Evolutionary conservation across 441 rosid genomes (phyloP).

Genomic region (Euphorbia celastroides): DNA sequence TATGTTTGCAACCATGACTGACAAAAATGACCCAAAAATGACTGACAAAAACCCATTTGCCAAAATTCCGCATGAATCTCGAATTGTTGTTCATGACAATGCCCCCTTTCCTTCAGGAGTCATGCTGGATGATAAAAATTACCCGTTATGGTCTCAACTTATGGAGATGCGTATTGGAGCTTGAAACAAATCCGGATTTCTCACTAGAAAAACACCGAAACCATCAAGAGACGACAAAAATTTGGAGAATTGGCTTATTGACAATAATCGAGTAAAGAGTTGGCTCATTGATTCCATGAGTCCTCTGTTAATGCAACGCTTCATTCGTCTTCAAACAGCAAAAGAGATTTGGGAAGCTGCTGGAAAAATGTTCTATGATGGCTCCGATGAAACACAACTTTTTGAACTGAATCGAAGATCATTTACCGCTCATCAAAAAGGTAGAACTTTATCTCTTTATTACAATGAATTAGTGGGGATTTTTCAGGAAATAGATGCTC

Average conservation of each 20-base stretch:
- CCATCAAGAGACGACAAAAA: neutral
- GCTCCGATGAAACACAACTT: neutral
- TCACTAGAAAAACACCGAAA: neutral
- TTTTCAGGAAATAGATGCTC: constrained; percentile 9
- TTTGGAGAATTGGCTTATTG: constrained; percentile 1
- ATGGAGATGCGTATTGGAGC: constrained; percentile 15
- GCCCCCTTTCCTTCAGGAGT: neutral
- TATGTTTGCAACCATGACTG: neutral
- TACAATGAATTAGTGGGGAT: constrained; percentile 11
- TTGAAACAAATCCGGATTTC: constrained; percentile 5
- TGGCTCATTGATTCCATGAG: constrained; percentile 13
- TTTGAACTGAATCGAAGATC: constrained; percentile 9
- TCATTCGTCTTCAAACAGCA: neutral
- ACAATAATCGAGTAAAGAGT: constrained; percentile 10
- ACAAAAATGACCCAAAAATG: too few species aligned
- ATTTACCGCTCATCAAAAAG: constrained; percentile 11
- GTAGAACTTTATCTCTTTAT: constrained; percentile 8
- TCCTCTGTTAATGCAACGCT: constrained; percentile 3
- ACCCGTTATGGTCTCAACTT: neutral
- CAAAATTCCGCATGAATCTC: neutral
- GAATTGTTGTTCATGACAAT: neutral
- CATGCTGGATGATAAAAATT: constrained; percentile 7
- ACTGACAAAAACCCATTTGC: neutral
- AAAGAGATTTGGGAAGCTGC: constrained; percentile 6
- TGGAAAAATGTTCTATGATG: constrained; percentile 14